phyloP scores from a whole-genome alignment of 1,284 basidiomycete genomes.

The Takashimella tepidaria region DNA sequence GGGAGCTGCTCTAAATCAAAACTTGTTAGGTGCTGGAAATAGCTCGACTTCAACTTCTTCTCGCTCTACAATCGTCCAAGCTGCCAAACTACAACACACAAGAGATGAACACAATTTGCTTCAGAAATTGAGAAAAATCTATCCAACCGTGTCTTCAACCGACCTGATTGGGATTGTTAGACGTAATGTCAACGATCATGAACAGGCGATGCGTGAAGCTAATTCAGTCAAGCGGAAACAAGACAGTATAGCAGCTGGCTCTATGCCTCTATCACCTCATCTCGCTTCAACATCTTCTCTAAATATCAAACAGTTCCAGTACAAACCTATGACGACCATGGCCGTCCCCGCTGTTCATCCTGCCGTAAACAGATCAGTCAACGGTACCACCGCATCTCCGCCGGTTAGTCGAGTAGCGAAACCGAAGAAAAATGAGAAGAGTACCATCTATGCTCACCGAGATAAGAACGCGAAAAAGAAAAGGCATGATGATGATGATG shows the following conservation, averaged over 20 bases:
- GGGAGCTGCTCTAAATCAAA: neutral
- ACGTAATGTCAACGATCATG: neutral
- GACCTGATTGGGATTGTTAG: neutral
- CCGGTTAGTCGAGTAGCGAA: conserved; percentile 9
- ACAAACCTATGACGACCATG: neutral
- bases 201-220: neutral
- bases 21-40: neutral
- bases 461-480: conserved; percentile 10
- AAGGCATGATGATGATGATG: conserved; percentile 56
- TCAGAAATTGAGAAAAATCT: neutral
- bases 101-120: neutral
- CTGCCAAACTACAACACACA: neutral
- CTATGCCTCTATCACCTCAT: neutral
- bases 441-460: conserved; percentile 48
- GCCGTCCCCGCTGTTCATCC: neutral
- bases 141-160: neutral
- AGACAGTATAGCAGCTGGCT: neutral
- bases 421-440: conserved; percentile 37
- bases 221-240: neutral
- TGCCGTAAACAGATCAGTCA: neutral
- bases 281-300: neutral
- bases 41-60: neutral
- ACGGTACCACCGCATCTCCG: neutral
- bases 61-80: neutral
- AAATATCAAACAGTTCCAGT: neutral